phyloP scores from a whole-genome alignment of 805 yeast species.

The Myxozyma sirexii region DNA sequence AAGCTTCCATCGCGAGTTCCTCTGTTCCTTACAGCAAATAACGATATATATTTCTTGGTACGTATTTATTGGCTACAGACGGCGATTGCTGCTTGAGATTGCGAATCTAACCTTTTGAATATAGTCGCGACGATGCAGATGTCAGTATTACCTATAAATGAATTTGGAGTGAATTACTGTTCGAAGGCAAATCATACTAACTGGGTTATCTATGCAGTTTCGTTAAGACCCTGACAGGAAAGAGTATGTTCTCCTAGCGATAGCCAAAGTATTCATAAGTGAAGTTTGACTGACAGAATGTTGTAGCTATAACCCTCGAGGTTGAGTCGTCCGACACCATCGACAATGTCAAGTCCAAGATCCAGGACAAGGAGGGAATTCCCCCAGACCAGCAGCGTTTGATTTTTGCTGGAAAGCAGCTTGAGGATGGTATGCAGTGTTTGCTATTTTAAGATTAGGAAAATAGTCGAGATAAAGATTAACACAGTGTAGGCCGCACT shows the following conservation, averaged over 20 bases:
- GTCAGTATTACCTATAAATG: constrained; percentile 20
- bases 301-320: constrained; percentile 77
- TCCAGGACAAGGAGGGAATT: constrained; percentile 98
- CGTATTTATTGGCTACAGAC: not conserved
- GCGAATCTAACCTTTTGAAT: not conserved
- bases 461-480: not conserved
- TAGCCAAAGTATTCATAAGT: not conserved
- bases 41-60: constrained; percentile 5
- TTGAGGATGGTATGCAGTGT: constrained; percentile 64
- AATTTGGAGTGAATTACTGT: not conserved
- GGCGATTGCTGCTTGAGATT: not conserved
- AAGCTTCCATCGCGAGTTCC: not conserved
- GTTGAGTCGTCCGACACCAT: constrained; percentile 98
- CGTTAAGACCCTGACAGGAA: constrained; percentile 45
- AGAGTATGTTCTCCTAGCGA: constrained; percentile 39
- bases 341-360: constrained; percentile 98
- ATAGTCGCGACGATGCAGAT: constrained; percentile 29
- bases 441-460: too few species aligned
- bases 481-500: constrained; percentile 72
- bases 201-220: constrained; percentile 34
- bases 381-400: constrained; percentile 99
- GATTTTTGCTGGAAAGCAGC: constrained; percentile 99
- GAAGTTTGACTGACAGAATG: not conserved
- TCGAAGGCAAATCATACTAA: not conserved
- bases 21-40: constrained; percentile 1